Evolutionary conservation across 2,329 filamentous ascomycete species (phyloP).

Genomic region (Graphilbum ipis-grandicollis): DNA sequence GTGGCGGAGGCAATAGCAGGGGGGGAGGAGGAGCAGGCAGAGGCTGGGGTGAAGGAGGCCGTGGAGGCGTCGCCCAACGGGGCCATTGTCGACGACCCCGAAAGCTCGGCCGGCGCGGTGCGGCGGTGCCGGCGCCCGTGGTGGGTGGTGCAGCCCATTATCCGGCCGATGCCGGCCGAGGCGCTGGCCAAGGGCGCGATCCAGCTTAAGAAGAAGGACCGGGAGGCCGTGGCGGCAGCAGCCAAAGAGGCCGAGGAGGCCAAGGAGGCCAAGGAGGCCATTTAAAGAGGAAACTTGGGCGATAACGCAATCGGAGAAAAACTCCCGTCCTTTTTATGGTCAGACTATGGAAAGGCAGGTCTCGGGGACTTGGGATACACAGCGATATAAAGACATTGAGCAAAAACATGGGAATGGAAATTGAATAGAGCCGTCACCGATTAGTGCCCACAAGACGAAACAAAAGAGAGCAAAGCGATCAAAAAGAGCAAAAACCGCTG

Average conservation of each 20-base stretch:
- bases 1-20: slow-evolving; percentile 58
- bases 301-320: too few relatives aligned
- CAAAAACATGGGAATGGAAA: background rate
- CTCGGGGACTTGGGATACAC: too few relatives aligned
- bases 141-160: slow-evolving; percentile 81
- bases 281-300: too few relatives aligned
- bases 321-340: too few relatives aligned
- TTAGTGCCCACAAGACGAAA: too few relatives aligned
- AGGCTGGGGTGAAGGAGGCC: slow-evolving; percentile 17
- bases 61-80: slow-evolving; percentile 12
- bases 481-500: too few relatives aligned
- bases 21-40: slow-evolving; percentile 34
- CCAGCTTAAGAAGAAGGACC: slow-evolving; percentile 50
- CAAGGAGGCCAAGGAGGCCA: background rate
- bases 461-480: too few relatives aligned
- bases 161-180: slow-evolving; percentile 74
- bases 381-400: background rate
- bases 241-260: background rate
- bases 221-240: background rate
- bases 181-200: slow-evolving; percentile 69
- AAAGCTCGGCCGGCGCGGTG: slow-evolving; percentile 51
- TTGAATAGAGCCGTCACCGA: background rate
- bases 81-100: slow-evolving; percentile 19
- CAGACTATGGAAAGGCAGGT: too few relatives aligned
- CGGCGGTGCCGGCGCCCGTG: slow-evolving; percentile 63